Percentiles rank a stretch among this genome's conserved stretches.
phyloP scores from a whole-genome alignment of 768 basidiomycete species.

The Austroboletus eburneus region DNA sequence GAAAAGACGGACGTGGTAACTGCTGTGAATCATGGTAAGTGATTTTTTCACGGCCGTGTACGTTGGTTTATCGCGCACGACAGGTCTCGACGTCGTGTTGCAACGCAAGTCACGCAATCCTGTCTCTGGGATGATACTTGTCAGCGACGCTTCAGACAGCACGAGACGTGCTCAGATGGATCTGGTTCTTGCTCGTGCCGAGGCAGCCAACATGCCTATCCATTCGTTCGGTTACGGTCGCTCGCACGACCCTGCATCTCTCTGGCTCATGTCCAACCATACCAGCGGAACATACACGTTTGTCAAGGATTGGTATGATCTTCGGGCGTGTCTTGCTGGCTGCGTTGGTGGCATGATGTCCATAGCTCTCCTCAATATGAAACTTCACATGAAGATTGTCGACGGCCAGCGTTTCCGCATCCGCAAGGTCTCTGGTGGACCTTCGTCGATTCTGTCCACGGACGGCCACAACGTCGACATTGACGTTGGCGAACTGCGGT shows the following conservation, averaged over 20 bases:
- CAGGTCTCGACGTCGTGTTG: constrained; percentile 88
- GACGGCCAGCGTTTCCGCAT: constrained; percentile 90
- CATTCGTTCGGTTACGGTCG: constrained; percentile 97
- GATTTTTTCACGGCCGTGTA: neutral
- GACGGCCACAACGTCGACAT: constrained; percentile 95
- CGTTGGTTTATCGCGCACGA: neutral
- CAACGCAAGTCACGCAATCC: constrained; percentile 93
- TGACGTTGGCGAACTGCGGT: constrained; percentile 89
- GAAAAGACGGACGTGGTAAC: constrained; percentile 98
- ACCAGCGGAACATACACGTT: constrained; percentile 97
- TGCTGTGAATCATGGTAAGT: constrained; percentile 89
- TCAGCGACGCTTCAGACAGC: constrained; percentile 90
- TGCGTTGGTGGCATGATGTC: constrained; percentile 97
- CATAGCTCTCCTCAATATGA: constrained; percentile 89
- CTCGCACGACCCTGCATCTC: constrained; percentile 93
- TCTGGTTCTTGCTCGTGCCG: constrained; percentile 91
- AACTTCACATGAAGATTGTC: constrained; percentile 90
- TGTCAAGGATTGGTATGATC: constrained; percentile 96
- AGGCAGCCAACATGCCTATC: constrained; percentile 95
- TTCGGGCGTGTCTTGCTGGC: constrained; percentile 88
- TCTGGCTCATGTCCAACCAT: constrained; percentile 99
- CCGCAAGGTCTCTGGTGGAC: constrained; percentile 90
- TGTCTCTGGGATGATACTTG: constrained; percentile 85
- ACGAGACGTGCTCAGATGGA: constrained; percentile 97
- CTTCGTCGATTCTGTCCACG: constrained; percentile 79